phyloP scores from a whole-genome alignment of 2,329 filamentous ascomycete species.

The Neopestalotiopsis sp. region DNA sequence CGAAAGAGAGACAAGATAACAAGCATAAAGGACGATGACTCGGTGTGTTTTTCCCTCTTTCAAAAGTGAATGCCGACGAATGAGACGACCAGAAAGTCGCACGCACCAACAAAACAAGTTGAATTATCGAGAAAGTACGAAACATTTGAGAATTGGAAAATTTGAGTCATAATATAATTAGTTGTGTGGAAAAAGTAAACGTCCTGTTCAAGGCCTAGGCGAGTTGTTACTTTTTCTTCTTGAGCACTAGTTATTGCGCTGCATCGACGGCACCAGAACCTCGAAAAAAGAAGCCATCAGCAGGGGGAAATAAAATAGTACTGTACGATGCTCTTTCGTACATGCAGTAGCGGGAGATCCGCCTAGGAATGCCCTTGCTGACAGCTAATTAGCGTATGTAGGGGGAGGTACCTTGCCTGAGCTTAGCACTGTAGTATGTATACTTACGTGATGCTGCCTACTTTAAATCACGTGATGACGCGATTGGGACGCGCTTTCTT shows the following conservation, averaged over 20 bases:
- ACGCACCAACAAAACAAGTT: neutral
- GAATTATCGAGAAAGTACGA: constrained; percentile 1
- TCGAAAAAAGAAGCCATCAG: too few relatives aligned
- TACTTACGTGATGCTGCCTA: neutral
- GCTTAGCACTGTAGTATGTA: too few relatives aligned
- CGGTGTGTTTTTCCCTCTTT: neutral
- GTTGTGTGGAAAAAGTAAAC: neutral
- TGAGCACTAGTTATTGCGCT: neutral
- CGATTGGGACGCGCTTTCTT: neutral
- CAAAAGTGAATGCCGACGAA: neutral
- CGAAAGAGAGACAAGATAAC: neutral
- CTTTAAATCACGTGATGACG: neutral
- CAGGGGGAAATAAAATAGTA: too few relatives aligned
- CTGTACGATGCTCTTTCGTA: too few relatives aligned
- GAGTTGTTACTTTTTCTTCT: neutral
- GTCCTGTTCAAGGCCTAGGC: neutral
- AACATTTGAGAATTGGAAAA: neutral
- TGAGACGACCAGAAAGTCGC: neutral
- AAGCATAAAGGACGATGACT: neutral
- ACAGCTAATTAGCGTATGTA: too few relatives aligned
- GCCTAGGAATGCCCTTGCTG: too few relatives aligned
- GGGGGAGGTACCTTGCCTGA: too few relatives aligned
- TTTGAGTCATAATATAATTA: constrained; percentile 1
- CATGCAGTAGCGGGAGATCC: too few relatives aligned
- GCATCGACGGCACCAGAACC: neutral